Percentiles rank a stretch among this genome's conserved stretches.
phyloP scores from a whole-genome alignment of 1,139 yeast genomes.

The Zygoascus meyerae region DNA sequence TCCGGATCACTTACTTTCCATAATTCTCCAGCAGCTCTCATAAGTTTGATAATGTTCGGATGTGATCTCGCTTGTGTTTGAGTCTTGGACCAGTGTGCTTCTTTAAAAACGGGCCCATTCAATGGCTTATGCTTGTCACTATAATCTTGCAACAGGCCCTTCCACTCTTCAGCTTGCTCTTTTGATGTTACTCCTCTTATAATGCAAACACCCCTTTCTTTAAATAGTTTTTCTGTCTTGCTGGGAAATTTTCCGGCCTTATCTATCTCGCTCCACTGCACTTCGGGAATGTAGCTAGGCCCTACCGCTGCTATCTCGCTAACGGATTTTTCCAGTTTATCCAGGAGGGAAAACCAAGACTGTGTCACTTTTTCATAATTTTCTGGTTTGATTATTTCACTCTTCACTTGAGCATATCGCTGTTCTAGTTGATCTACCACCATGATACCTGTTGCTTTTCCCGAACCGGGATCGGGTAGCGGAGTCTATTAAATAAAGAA shows the following conservation, averaged over 20 bases:
- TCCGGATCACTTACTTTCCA: constrained; percentile 29
- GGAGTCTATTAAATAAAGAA: no score
- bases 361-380: constrained; percentile 4
- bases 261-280: constrained; percentile 2
- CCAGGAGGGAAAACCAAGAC: constrained; percentile 6
- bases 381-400: constrained; percentile 3
- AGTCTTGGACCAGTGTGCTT: constrained; percentile 37
- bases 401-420: constrained; percentile 6
- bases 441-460: no score
- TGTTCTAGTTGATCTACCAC: background rate
- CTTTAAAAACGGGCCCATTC: background rate
- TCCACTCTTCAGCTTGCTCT: constrained; percentile 4
- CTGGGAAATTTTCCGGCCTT: background rate
- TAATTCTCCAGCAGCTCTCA: constrained; percentile 33
- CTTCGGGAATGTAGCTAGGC: constrained; percentile 6
- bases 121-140: constrained; percentile 1
- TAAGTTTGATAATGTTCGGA: constrained; percentile 35
- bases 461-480: no score
- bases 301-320: constrained; percentile 4
- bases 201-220: constrained; percentile 8
- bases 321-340: background rate
- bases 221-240: constrained; percentile 2
- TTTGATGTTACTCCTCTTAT: constrained; percentile 7
- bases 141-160: background rate
- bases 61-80: constrained; percentile 43